Base-by-base conservation (phyloP, 2,329 filamentous ascomycete species). In the Exophiala sp. region DNA sequence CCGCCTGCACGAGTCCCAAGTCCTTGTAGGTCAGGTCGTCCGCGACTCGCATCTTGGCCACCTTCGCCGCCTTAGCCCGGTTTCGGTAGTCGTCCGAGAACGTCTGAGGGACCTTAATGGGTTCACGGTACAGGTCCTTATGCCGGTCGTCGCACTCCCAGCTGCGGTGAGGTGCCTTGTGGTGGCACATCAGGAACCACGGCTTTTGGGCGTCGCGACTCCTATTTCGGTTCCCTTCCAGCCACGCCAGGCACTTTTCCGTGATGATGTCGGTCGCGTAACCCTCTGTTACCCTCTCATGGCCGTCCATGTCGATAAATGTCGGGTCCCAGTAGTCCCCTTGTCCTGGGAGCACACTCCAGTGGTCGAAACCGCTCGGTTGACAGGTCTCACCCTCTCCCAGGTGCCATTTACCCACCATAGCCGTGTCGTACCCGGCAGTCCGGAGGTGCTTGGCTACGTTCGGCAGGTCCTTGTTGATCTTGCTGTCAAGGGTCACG, bases 101-200 rank as follows among this genome's bases (percentile, higher is more conserved):
- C 0, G 78, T 81, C 42, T 80, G 77, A 0, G 78, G 78, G 0
- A 80, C 60, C 9, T 66, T 67, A 40, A 79, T 66, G 1, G 71
- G 71, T 7, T 80, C 73, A 1, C 65, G 69, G 62, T 80, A 81
- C 2, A 80, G 63, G 41, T 72, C 36, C 52, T 75, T 75, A 64
- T 81, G 75, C 56, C 76, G 76, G 5, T 69, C 60, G 53, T 80
- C 68, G 49, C 68, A 78, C 58, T 81, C 77, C 78, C 78, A 81
- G 11, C 69, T 72, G 3, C 77, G 69, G 57, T 81, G 78, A 0
- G 78, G 78, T 1, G 78, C 78, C 58, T 81, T 81, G 63, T 81
- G 78, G 57, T 81, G 78, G 61, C 77, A 80, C 78, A 81, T 81
- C 40, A 79, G 60, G 60, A 80, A 81, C 64, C 81, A 81, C 0